Conservation (phyloP, 441 rosid genomes). For the Adansonia rubrostipa region DNA sequence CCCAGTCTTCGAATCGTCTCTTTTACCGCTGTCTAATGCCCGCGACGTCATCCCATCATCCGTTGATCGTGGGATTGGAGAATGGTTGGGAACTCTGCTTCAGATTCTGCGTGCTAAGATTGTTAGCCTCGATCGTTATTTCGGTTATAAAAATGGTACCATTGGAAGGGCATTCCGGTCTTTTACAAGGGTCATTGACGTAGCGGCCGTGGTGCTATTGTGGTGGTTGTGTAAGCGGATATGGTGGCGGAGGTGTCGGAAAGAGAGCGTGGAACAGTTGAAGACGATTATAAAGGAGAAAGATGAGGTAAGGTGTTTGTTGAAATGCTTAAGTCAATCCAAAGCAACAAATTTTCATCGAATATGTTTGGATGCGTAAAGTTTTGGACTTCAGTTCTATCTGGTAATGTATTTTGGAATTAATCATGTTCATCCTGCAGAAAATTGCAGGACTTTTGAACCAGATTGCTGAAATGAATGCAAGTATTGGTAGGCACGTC, state of each 20-base stretch:
- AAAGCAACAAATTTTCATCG: too few species aligned
- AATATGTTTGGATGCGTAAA: too few species aligned
- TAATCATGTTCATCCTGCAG: not conserved
- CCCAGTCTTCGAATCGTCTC: conserved; percentile 20
- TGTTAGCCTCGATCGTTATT: conserved; percentile 29
- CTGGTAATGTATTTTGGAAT: not conserved
- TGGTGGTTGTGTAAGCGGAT: conserved; percentile 59
- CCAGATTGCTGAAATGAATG: conserved; percentile 2
- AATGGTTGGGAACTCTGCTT: conserved; percentile 49
- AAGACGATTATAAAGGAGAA: conserved; percentile 43
- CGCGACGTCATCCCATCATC: not conserved
- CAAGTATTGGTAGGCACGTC: not conserved
- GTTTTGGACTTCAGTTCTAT: not conserved
- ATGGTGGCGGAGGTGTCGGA: conserved; percentile 38
- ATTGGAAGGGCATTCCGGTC: conserved; percentile 33
- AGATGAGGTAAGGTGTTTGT: not conserved
- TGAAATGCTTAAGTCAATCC: not conserved
- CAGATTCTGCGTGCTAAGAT: conserved; percentile 51
- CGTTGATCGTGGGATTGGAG: not conserved
- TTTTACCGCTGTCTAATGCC: conserved; percentile 1
- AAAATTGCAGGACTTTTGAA: conserved; percentile 2
- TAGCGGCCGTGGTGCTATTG: conserved; percentile 37
- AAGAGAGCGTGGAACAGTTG: conserved; percentile 39
- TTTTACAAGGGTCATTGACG: conserved; percentile 39
- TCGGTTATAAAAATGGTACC: conserved; percentile 21